phyloP scores from a whole-genome alignment of 495 filamentous ascomycete species.

The Aspergillus bridgeri region DNA sequence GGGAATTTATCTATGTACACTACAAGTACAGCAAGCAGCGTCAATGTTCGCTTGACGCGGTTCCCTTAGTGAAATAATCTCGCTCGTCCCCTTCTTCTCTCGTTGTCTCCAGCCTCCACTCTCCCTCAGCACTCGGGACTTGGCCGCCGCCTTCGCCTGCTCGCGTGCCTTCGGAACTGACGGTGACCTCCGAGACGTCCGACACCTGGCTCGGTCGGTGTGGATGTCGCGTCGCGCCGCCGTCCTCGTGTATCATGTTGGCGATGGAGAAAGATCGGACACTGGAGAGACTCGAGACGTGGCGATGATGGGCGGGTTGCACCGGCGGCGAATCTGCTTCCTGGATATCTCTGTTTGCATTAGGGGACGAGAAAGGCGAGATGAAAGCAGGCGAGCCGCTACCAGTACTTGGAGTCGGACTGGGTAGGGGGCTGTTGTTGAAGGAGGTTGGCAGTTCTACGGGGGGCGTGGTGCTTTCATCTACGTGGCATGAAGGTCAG shows the following conservation, averaged over 20 bases:
- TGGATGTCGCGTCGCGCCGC: neutral
- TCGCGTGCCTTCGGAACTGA: slow-evolving; percentile 15
- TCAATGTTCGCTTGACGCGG: neutral
- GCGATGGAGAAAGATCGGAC: slow-evolving; percentile 5
- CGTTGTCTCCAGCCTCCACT: neutral
- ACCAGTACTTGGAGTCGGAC: neutral
- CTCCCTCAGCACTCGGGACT: neutral
- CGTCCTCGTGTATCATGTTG: slow-evolving; percentile 1
- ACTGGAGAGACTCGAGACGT: slow-evolving; percentile 15
- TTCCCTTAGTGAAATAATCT: neutral
- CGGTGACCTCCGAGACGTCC: slow-evolving; percentile 14
- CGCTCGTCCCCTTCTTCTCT: neutral
- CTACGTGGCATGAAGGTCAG: neutral
- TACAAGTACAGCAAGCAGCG: neutral
- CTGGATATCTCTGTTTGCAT: neutral
- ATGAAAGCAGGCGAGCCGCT: neutral
- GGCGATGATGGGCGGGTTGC: slow-evolving; percentile 11
- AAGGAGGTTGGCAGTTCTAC: slow-evolving; percentile 15
- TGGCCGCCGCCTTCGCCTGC: neutral
- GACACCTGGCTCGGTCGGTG: slow-evolving; percentile 11
- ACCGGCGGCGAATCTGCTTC: neutral
- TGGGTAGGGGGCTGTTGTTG: slow-evolving; percentile 2
- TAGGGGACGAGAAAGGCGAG: slow-evolving; percentile 14
- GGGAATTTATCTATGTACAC: neutral
- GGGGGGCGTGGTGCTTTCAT: neutral